A percentile compares a stretch with the other conserved stretches of the same genome.
These are phyloP conservation scores for Circinella minor DNA, from an alignment of 371 early-diverging fungal genomes.

Conservation along the genomic window DNA sequence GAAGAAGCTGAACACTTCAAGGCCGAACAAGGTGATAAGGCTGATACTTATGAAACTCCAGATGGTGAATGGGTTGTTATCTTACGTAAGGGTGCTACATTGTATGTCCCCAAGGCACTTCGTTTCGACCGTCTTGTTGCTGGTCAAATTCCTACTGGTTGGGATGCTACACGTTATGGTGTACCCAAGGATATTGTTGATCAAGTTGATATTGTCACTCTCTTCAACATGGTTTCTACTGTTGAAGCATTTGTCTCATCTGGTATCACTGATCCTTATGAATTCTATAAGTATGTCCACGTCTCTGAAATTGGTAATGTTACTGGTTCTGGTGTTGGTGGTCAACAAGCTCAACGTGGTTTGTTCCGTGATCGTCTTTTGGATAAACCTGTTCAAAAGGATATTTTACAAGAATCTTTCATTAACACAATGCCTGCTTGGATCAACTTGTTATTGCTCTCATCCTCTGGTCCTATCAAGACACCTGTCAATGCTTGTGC, in stretches of 20 bases:
- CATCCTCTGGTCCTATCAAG: constrained; percentile 96
- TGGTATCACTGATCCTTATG: constrained; percentile 97
- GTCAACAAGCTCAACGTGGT: constrained; percentile 78
- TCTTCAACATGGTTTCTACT: constrained; percentile 89
- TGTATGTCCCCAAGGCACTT: constrained; percentile 95
- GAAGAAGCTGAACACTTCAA: constrained; percentile 95
- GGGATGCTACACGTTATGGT: constrained; percentile 93
- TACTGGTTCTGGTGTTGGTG: constrained; percentile 89
- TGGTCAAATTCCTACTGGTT: constrained; percentile 95
- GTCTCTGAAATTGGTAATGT: constrained; percentile 94
- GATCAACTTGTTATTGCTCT: constrained; percentile 95
- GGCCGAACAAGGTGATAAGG: constrained; percentile 84
- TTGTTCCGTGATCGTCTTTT: constrained; percentile 81
- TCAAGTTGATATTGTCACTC: constrained; percentile 92
- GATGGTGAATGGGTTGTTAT: constrained; percentile 80
- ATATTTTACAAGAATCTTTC: constrained; percentile 95
- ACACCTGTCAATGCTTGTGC: constrained; percentile 96
- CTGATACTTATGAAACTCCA: constrained; percentile 77
- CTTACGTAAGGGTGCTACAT: constrained; percentile 86
- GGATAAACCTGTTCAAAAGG: constrained; percentile 91
- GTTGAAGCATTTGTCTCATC: constrained; percentile 92
- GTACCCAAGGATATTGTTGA: constrained; percentile 91
- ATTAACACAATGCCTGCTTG: constrained; percentile 97
- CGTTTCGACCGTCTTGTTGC: constrained; percentile 94
- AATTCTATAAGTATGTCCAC: constrained; percentile 96